These are phyloP conservation scores for Exophiala alcalophila DNA, from an alignment of 2,329 filamentous ascomycete species.

Conservation along the genomic window DNA sequence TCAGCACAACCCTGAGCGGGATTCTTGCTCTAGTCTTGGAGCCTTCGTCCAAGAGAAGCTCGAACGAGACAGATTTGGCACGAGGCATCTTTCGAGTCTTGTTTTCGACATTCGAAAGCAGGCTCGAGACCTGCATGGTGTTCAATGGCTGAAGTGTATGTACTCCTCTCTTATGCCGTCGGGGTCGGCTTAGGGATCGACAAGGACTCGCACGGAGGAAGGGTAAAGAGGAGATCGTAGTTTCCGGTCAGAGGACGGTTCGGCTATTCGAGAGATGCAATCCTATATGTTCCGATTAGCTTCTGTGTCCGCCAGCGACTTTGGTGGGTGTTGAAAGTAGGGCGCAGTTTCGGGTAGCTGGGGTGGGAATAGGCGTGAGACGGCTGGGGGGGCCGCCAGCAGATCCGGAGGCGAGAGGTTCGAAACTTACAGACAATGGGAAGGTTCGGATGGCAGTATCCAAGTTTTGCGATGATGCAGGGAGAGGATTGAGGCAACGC, in stretches of 20 bases:
- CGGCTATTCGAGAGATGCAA: background rate
- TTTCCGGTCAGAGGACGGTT: no score
- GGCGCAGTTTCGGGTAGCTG: background rate
- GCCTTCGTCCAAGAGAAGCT: constrained; percentile 58
- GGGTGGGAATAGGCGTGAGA: constrained; percentile 3
- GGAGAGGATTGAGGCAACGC: constrained; percentile 7
- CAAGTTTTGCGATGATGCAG: constrained; percentile 27
- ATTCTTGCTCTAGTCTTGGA: constrained; percentile 59
- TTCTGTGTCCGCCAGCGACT: background rate
- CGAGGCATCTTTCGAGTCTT: constrained; percentile 36
- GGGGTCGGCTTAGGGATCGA: constrained; percentile 1
- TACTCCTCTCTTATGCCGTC: constrained; percentile 8
- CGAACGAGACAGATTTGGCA: constrained; percentile 62
- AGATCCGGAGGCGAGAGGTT: constrained; percentile 30
- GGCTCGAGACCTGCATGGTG: constrained; percentile 31
- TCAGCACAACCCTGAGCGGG: constrained; percentile 75
- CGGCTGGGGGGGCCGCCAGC: constrained; percentile 7
- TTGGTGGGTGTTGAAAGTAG: background rate
- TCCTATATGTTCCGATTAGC: constrained; percentile 9
- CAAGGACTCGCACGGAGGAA: constrained; percentile 1
- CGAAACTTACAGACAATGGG: constrained; percentile 32
- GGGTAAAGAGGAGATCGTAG: background rate
- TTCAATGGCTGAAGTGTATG: constrained; percentile 36
- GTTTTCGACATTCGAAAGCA: constrained; percentile 25
- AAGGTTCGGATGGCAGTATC: constrained; percentile 29